Percentiles rank a stretch among this genome's conserved stretches.
phyloP scores from a whole-genome alignment of 495 filamentous ascomycete species.

The Penicillium goetzii region DNA sequence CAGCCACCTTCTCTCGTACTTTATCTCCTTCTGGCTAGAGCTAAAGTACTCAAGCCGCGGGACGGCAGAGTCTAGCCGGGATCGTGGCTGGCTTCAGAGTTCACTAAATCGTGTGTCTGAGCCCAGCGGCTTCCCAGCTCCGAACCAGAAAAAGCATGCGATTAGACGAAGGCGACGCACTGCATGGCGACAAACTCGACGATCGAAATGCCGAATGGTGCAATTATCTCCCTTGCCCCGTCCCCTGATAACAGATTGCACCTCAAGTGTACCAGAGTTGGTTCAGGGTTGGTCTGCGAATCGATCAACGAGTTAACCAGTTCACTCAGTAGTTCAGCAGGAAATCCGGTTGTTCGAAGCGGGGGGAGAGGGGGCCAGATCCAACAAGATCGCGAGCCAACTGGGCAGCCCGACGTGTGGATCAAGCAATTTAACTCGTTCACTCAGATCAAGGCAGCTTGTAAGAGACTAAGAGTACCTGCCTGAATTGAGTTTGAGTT shows the following conservation, averaged over 20 bases:
- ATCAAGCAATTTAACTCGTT: constrained; percentile 21
- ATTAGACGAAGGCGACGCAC: background rate
- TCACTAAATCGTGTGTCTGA: constrained; percentile 14
- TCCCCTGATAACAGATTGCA: background rate
- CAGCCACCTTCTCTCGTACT: constrained; percentile 2
- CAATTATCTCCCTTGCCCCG: background rate
- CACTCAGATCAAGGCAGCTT: constrained; percentile 17
- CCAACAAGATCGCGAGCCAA: constrained; percentile 21
- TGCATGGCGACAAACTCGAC: constrained; percentile 3
- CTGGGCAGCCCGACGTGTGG: constrained; percentile 17
- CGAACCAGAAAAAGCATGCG: constrained; percentile 9
- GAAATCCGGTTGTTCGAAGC: constrained; percentile 13
- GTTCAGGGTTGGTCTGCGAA: background rate
- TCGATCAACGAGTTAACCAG: background rate
- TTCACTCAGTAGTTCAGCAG: background rate
- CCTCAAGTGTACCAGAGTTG: background rate
- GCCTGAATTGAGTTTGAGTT: constrained; percentile 25
- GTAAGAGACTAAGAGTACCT: background rate
- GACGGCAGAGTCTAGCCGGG: constrained; percentile 1
- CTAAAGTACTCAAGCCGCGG: constrained; percentile 1
- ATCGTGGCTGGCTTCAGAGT: constrained; percentile 9
- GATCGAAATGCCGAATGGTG: constrained; percentile 5
- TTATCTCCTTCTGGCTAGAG: constrained; percentile 3
- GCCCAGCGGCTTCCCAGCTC: constrained; percentile 6
- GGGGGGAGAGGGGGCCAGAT: constrained; percentile 22